Evolutionary conservation across 2,329 filamentous ascomycete genomes (phyloP), one percentile per base, ranked within the genome.

Genomic region (Phyllosticta citriasiana): DNA sequence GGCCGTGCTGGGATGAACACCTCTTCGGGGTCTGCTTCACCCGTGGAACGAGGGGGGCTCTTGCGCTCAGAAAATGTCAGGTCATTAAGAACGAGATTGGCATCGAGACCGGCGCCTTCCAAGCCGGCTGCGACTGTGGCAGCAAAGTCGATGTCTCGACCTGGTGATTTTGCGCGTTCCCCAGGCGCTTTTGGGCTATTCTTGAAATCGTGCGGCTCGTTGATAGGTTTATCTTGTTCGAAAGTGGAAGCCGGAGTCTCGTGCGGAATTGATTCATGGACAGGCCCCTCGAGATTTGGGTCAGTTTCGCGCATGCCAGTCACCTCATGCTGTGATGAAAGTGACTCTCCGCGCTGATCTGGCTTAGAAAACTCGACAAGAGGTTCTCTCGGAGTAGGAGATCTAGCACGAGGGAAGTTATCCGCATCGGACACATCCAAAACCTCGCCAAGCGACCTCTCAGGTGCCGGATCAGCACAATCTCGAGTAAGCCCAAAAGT

Each of bases 61-160:
- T 66, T 65, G 30, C 71, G 71, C 33, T 69, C 68, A 10, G 70
- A 61, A 61, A 72, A 74, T 0, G 63, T 58, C 22, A 74, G 71
- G 63, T 79, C 74, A 24, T 78, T 71, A 54, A 79, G 70, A 6
- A 79, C 77, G 33, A 78, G 68, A 55, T 75, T 69, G 4, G 76
- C 72, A 64, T 79, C 70, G 64, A 80, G 80, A 33, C 78, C 78
- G 26, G 76, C 77, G 57, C 77, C 73, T 61, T 75, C 71, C 14
- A 80, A 66, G 30, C 76, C 77, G 57, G 76, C 77, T 24, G 77
- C 77, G 7, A 80, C 67, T 4, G 77, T 76, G 4, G 77, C 78
- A 25, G 78, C 75, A 59, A 80, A 80, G 63, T 79, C 78, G 40
- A 78, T 72, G 55, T 78, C 75, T 8, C 68, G 67, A 24, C 68